Base-by-base conservation (phyloP, 805 yeast genomes). In the Pichia exigua region DNA sequence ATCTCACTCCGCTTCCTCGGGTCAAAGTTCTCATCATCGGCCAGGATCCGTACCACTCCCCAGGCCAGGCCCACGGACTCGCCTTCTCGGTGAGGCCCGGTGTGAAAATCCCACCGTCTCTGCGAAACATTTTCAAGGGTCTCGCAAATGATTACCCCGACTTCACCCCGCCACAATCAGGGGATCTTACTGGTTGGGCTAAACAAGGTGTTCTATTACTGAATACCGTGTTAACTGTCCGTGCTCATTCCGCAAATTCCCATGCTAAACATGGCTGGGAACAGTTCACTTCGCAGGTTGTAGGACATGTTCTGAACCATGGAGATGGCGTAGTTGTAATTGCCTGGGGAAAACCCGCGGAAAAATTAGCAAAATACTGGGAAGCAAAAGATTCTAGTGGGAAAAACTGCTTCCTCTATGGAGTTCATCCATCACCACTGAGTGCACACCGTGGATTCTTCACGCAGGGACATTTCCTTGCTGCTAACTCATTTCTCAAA, bases 251-350 rank as follows among this genome's bases (percentile, higher is more conserved):
- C 61, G 96, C 99, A 12, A 89, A 90, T 61, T 89, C 97, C 15
- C 99, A 94, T 64, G 81, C 97, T 0, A 81, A 82, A 38, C 75
- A 75, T 58, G 99, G 99, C 0, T 94, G 99, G 99, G 97, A 91
- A 61, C 72, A 71, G 40, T 90, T 94, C 65, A 94, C 99, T 0
- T 87, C 81, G 61, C 74, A 79, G 35, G 89, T 83, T 1, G 76
- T 94, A 2, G 38, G 38, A 32, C 38, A 32, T 32, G 38, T 32
- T 32, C 8, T 32, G 15, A 32, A 32, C n/a, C 38, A 15, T 15
- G 38, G 38, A 15, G n/a, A 32, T 10, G 89, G 88, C 1, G 72
- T 89, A 26, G 87, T 83, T 2, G 75, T 90, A 20, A 69, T 90
- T 73, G 88, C 94, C 0, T 73, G 77, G 77, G 77, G 78, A 0